These are phyloP conservation scores for Cenchrus purpureus DNA, from an alignment of 176 grass and related monocot species.

Conservation along the genomic window DNA sequence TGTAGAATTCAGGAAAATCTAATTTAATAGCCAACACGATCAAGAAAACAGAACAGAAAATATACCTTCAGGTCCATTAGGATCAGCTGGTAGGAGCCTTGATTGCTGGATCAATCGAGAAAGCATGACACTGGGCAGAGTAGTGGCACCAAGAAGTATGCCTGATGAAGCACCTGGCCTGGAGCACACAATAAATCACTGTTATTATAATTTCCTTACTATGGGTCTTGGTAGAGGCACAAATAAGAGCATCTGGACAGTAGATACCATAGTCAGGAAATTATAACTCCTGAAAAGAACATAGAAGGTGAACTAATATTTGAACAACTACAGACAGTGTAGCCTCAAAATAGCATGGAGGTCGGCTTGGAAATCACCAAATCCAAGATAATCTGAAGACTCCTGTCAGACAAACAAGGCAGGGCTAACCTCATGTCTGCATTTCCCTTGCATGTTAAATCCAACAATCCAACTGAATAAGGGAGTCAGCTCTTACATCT, in stretches of 20 bases:
- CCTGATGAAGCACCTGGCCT: slow-evolving; percentile 94
- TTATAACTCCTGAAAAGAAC: background rate
- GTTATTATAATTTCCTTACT: background rate
- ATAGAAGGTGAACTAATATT: background rate
- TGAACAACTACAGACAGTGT: background rate
- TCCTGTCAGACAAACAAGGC: background rate
- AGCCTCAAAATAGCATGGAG: background rate
- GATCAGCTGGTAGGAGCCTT: slow-evolving; percentile 51
- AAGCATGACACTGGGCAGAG: slow-evolving; percentile 89
- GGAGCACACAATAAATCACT: slow-evolving; percentile 33
- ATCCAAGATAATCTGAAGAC: background rate
- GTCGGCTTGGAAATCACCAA: background rate
- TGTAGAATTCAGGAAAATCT: background rate
- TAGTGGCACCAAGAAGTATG: slow-evolving; percentile 87
- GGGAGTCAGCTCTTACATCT: no score
- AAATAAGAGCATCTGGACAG: background rate
- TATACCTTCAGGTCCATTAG: slow-evolving; percentile 64
- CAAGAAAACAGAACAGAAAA: background rate
- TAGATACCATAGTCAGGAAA: background rate
- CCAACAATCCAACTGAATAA: background rate
- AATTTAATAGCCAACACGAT: background rate
- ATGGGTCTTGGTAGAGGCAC: slow-evolving; percentile 2
- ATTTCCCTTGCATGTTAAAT: background rate
- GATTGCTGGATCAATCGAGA: slow-evolving; percentile 81
- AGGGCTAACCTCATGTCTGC: background rate